Evolutionary conservation across 495 filamentous ascomycete species (phyloP).

Genomic region (Oidiodendron maius): DNA sequence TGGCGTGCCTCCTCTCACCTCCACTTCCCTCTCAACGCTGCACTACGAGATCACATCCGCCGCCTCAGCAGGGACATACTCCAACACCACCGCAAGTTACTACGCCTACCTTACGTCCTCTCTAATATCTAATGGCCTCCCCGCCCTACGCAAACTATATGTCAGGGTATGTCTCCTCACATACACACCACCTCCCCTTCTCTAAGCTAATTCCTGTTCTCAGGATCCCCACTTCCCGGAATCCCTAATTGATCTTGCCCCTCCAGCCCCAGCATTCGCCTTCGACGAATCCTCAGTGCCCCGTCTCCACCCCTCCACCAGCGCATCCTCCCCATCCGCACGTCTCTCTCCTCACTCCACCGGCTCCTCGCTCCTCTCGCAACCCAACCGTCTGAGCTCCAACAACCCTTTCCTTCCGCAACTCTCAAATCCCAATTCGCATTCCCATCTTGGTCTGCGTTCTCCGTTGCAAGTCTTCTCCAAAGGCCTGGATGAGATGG

Average conservation of each 20-base stretch:
- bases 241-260: constrained; percentile 56
- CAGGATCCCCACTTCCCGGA: constrained; percentile 73
- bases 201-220: neutral
- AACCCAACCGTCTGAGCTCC: constrained; percentile 8
- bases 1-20: constrained; percentile 58
- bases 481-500: constrained; percentile 77
- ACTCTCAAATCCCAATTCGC: neutral
- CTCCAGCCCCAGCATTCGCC: constrained; percentile 48
- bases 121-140: constrained; percentile 67
- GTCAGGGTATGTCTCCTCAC: constrained; percentile 45
- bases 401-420: constrained; percentile 8
- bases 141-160: constrained; percentile 68
- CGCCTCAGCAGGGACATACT: constrained; percentile 45
- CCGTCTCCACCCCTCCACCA: too few relatives aligned
- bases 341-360: neutral
- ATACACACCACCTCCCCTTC: constrained; percentile 73
- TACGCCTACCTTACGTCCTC: constrained; percentile 83
- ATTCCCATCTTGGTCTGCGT: constrained; percentile 32
- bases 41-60: constrained; percentile 77
- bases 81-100: constrained; percentile 60
- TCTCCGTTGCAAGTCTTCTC: constrained; percentile 76
- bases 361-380: neutral
- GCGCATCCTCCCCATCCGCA: too few relatives aligned
- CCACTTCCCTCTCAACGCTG: constrained; percentile 58
- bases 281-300: constrained; percentile 13